Conservation (phyloP, 495 filamentous ascomycete genomes). For the Emericellopsis terricola region DNA sequence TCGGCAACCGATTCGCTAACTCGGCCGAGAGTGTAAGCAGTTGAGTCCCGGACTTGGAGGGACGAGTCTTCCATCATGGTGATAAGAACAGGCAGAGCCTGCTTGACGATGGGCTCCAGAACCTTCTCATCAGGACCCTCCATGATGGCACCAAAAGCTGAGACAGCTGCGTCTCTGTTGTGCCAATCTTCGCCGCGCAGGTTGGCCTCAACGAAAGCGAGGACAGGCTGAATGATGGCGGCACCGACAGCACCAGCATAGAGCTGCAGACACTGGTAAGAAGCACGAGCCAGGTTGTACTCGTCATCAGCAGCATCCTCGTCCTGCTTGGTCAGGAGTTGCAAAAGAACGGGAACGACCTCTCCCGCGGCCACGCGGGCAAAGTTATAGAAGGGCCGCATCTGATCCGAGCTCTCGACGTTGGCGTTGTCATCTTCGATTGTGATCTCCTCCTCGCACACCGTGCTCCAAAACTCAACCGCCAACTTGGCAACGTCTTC, state of each 20-base stretch:
- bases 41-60: constrained; percentile 88
- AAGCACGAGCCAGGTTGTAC: constrained; percentile 87
- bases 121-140: constrained; percentile 84
- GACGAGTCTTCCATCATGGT: constrained; percentile 89
- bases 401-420: constrained; percentile 56
- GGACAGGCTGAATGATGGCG: constrained; percentile 63
- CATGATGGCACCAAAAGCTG: constrained; percentile 98
- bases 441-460: constrained; percentile 92
- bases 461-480: constrained; percentile 98
- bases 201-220: constrained; percentile 80
- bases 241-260: constrained; percentile 80
- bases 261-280: constrained; percentile 91
- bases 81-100: constrained; percentile 76
- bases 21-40: constrained; percentile 86
- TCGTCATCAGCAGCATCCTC: constrained; percentile 94
- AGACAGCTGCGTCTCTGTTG: constrained; percentile 81
- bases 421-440: constrained; percentile 91
- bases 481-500: constrained; percentile 96
- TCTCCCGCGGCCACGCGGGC: constrained; percentile 74
- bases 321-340: constrained; percentile 86
- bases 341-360: constrained; percentile 79
- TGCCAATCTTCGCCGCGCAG: constrained; percentile 86
- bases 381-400: constrained; percentile 85
- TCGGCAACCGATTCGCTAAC: constrained; percentile 84
- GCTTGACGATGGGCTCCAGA: constrained; percentile 82